phyloP scores from a whole-genome alignment of 352 stramenopile species.

The Pythium apleroticum region DNA sequence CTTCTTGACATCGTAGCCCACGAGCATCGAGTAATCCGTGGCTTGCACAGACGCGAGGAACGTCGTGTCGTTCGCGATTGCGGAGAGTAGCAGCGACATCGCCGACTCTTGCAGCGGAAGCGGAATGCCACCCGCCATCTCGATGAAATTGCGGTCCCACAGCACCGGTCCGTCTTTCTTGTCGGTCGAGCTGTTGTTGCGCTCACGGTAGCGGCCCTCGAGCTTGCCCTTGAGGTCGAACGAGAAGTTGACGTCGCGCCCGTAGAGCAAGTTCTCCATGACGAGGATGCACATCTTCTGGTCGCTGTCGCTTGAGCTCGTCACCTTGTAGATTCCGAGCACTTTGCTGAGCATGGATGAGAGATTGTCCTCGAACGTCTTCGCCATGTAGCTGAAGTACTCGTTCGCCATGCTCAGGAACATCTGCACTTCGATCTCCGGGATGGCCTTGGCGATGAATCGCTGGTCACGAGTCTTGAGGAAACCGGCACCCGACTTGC shows the following conservation, averaged over 20 bases:
- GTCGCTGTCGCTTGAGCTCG: conserved; percentile 66
- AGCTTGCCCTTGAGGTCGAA: conserved; percentile 90
- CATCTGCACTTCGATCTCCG: conserved; percentile 87
- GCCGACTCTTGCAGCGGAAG: conserved; percentile 82
- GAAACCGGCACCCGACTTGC: conserved; percentile 86
- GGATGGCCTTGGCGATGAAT: conserved; percentile 87
- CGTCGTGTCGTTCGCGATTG: conserved; percentile 83
- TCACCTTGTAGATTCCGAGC: conserved; percentile 85
- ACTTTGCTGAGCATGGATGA: conserved; percentile 89
- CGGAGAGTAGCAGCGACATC: conserved; percentile 74
- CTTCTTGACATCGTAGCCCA: conserved; percentile 85
- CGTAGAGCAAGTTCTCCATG: conserved; percentile 89
- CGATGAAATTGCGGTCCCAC: conserved; percentile 88
- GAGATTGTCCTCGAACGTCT: conserved; percentile 83
- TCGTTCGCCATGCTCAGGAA: conserved; percentile 89
- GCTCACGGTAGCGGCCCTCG: conserved; percentile 72
- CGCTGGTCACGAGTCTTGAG: conserved; percentile 85
- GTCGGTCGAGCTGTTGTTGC: conserved; percentile 16
- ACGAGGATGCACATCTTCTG: conserved; percentile 86
- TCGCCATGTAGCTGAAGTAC: conserved; percentile 90
- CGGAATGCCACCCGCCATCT: conserved; percentile 80
- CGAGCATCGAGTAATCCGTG: conserved; percentile 88
- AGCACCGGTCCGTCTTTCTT: conserved; percentile 46
- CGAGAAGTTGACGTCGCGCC: conserved; percentile 80
- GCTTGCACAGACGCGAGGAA: conserved; percentile 85